A percentile compares a stretch with the other conserved stretches of the same genome.
Conservation (phyloP, 148 eudicot genomes). For the Chenopodium album region DNA sequence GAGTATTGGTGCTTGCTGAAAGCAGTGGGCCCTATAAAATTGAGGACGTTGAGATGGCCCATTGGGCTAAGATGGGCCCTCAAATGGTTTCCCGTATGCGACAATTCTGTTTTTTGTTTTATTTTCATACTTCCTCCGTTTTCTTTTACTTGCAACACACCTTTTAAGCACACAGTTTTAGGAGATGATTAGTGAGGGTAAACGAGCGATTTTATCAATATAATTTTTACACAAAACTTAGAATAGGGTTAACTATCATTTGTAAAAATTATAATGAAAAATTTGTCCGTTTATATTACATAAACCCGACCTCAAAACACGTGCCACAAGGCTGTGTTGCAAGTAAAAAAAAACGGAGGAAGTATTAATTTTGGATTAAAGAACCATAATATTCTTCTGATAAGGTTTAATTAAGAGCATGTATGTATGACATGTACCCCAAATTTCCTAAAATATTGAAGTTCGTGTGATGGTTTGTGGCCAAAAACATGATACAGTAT, state of each 20-base stretch:
- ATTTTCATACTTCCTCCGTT: neutral
- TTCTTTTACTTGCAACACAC: too few species aligned
- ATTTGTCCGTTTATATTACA: too few species aligned
- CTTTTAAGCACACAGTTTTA: too few species aligned
- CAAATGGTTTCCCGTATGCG: neutral
- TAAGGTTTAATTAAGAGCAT: neutral
- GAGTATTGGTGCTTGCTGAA: conserved; percentile 28
- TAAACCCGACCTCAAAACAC: too few species aligned
- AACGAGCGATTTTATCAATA: too few species aligned
- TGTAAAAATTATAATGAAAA: too few species aligned
- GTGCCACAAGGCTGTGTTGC: too few species aligned
- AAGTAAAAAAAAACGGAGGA: too few species aligned
- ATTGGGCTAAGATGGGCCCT: neutral
- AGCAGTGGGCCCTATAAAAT: neutral
- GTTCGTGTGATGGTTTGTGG: conserved; percentile 1
- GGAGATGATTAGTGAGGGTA: too few species aligned
- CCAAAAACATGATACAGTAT: neutral
- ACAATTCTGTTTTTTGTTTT: conserved; percentile 11
- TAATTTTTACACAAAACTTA: too few species aligned
- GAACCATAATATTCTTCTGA: neutral
- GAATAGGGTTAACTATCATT: too few species aligned
- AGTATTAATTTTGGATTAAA: conserved; percentile 9
- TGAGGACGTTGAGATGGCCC: neutral
- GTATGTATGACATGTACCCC: neutral
- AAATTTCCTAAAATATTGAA: neutral